Conservation (phyloP, 352 stramenopile genomes). For the Nothophytophthora sp. region DNA sequence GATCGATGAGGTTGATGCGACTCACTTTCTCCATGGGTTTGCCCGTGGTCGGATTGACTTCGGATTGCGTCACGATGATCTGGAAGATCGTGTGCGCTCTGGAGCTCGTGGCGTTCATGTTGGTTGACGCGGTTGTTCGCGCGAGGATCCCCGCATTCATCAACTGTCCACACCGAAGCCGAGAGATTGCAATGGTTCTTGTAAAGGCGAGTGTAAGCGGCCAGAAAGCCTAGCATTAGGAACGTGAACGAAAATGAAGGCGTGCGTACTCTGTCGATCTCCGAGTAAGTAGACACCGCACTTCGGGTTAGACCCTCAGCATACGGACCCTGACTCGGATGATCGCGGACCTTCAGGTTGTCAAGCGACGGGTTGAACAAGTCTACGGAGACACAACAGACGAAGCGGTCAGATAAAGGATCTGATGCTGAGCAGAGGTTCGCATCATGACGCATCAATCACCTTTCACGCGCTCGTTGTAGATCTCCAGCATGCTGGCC, state of each 20-base stretch:
- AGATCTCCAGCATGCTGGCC: constrained; percentile 91
- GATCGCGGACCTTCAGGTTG: constrained; percentile 89
- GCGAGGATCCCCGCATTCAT: constrained; percentile 87
- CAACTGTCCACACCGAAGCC: constrained; percentile 28
- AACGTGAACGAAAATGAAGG: background rate
- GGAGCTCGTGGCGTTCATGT: constrained; percentile 88
- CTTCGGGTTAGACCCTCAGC: constrained; percentile 78
- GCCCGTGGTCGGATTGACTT: constrained; percentile 63
- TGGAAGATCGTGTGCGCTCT: constrained; percentile 85
- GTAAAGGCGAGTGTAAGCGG: constrained; percentile 30
- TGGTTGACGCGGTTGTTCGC: constrained; percentile 81
- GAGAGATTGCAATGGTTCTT: constrained; percentile 46
- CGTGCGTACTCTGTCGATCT: constrained; percentile 65
- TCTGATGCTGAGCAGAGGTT: background rate
- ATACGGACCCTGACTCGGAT: constrained; percentile 85
- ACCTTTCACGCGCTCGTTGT: constrained; percentile 90
- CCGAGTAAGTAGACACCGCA: constrained; percentile 78
- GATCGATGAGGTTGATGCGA: constrained; percentile 90
- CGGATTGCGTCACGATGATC: constrained; percentile 82
- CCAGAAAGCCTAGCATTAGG: constrained; percentile 2
- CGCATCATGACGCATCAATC: no score
- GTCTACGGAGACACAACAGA: constrained; percentile 28
- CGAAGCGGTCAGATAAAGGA: constrained; percentile 11
- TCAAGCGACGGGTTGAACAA: constrained; percentile 83
- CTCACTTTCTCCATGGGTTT: constrained; percentile 87